phyloP scores from a whole-genome alignment of 2,329 filamentous ascomycete genomes.

The Arthrinium puccinioides region DNA sequence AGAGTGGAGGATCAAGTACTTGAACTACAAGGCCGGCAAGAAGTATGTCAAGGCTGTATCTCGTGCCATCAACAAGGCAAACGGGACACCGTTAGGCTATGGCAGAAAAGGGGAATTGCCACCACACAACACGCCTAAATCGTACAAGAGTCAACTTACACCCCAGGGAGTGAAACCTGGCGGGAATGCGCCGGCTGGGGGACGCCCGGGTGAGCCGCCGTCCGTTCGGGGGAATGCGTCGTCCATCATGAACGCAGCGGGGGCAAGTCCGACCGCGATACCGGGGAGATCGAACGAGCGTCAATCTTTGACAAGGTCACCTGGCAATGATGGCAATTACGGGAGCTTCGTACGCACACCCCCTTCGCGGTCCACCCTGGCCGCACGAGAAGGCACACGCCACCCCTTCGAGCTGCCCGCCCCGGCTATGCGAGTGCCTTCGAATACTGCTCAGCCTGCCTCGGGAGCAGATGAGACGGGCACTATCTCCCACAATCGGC shows the following conservation, averaged over 20 bases:
- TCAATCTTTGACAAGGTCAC: constrained; percentile 30
- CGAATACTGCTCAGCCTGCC: too few relatives aligned
- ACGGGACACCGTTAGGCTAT: constrained; percentile 39
- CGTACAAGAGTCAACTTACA: not conserved
- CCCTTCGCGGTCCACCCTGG: constrained; percentile 14
- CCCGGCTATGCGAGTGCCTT: constrained; percentile 38
- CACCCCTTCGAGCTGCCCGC: constrained; percentile 45
- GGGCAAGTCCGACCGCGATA: constrained; percentile 13
- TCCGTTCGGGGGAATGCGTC: not conserved
- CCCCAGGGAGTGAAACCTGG: too few relatives aligned
- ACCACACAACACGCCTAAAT: constrained; percentile 7
- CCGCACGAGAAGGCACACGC: constrained; percentile 15
- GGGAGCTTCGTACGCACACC: constrained; percentile 45
- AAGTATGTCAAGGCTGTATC: constrained; percentile 83
- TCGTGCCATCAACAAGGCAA: constrained; percentile 60
- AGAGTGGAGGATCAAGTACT: constrained; percentile 91
- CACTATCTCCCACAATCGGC: constrained; percentile 16
- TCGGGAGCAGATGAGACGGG: too few relatives aligned
- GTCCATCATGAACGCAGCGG: not conserved
- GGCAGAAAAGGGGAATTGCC: constrained; percentile 22
- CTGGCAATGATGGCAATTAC: constrained; percentile 36
- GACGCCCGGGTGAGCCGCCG: not conserved
- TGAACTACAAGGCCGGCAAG: constrained; percentile 93
- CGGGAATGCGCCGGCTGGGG: too few relatives aligned
- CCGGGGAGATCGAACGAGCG: constrained; percentile 26